Percentiles rank a stretch among this genome's conserved stretches.
Conservation (phyloP, 768 basidiomycete genomes). For the Pleurotus sapidus region DNA sequence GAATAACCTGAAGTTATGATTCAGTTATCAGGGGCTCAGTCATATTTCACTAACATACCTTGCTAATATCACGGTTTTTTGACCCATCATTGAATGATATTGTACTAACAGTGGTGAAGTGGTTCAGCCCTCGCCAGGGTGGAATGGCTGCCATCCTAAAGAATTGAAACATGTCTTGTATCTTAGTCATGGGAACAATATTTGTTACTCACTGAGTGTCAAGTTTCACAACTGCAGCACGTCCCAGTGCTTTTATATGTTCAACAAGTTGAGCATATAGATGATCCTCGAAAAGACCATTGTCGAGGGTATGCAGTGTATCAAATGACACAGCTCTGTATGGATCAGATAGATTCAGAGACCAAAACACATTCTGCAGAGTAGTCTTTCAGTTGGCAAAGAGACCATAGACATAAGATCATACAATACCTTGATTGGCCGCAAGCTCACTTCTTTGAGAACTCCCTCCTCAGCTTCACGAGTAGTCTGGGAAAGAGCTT, state of each 20-base stretch:
- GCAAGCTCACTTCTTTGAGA: slow-evolving; percentile 18
- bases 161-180: slow-evolving; percentile 9
- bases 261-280: slow-evolving; percentile 21
- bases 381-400: neutral
- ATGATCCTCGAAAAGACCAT: slow-evolving; percentile 31
- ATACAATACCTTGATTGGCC: slow-evolving; percentile 17
- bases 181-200: neutral
- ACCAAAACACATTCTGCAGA: slow-evolving; percentile 39
- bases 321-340: slow-evolving; percentile 34
- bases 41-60: slow-evolving; percentile 17
- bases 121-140: slow-evolving; percentile 30
- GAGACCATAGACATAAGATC: neutral
- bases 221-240: slow-evolving; percentile 12
- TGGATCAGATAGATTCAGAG: slow-evolving; percentile 27
- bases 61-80: slow-evolving; percentile 32
- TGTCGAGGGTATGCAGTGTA: slow-evolving; percentile 30
- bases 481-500: slow-evolving; percentile 11
- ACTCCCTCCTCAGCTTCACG: slow-evolving; percentile 6
- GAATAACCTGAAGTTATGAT: slow-evolving; percentile 16
- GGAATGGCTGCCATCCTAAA: slow-evolving; percentile 22
- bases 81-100: slow-evolving; percentile 29
- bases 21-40: neutral
- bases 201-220: slow-evolving; percentile 22
- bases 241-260: slow-evolving; percentile 14
- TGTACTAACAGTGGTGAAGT: slow-evolving; percentile 22